These are phyloP conservation scores for Russula ochroleuca DNA, from an alignment of 768 basidiomycete species.

Conservation along the genomic window DNA sequence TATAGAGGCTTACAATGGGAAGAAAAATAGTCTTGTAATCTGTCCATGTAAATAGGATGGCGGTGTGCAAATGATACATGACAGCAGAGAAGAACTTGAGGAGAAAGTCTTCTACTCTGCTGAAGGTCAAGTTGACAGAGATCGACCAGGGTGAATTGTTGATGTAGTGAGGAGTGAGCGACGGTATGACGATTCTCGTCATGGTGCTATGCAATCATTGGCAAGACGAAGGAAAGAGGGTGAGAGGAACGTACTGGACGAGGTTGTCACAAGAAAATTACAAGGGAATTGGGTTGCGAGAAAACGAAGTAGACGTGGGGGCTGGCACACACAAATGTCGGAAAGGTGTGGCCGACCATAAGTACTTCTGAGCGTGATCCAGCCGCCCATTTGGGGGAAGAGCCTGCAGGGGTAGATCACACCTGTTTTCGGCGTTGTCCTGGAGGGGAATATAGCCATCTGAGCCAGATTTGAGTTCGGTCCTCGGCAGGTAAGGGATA, in stretches of 20 bases:
- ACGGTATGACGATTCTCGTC: conserved; percentile 25
- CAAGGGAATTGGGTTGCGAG: conserved; percentile 1
- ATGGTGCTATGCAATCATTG: conserved; percentile 8
- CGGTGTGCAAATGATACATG: conserved; percentile 27
- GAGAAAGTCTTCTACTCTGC: conserved; percentile 10
- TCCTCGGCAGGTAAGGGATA: conserved; percentile 16
- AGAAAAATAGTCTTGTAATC: conserved; percentile 33
- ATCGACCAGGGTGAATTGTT: conserved; percentile 22
- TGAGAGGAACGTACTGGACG: conserved; percentile 8
- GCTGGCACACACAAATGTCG: conserved; percentile 11
- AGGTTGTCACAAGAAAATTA: not conserved
- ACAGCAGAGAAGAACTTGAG: conserved; percentile 14
- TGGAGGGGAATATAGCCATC: conserved; percentile 1
- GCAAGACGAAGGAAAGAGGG: not conserved
- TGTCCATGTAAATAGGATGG: conserved; percentile 33
- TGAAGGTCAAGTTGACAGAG: conserved; percentile 21
- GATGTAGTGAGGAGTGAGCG: conserved; percentile 22
- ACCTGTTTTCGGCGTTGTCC: conserved; percentile 21
- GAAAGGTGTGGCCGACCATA: conserved; percentile 21
- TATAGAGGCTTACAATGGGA: conserved; percentile 29
- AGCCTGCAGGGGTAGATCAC: conserved; percentile 20
- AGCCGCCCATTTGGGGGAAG: conserved; percentile 24
- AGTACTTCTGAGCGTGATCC: conserved; percentile 19
- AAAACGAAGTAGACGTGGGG: conserved; percentile 15
- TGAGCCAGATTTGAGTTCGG: conserved; percentile 19